phyloP scores from a whole-genome alignment of 2,329 filamentous ascomycete species.

The Clarireedia hainanense region DNA sequence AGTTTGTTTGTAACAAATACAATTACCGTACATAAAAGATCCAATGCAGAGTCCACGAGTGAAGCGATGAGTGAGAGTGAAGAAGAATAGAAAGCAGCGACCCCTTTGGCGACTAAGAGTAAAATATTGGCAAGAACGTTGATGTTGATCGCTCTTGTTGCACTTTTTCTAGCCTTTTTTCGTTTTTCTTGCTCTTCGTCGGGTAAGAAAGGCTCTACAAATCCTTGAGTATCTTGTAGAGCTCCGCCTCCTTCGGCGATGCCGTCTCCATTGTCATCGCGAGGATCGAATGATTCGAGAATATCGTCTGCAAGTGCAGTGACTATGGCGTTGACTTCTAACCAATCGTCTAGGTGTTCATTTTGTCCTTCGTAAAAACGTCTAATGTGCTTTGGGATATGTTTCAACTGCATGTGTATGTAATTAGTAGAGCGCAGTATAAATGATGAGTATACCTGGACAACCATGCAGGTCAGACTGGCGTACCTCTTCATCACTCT shows the following conservation, averaged over 20 bases:
- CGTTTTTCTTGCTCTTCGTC: slow-evolving; percentile 44
- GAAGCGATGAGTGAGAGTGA: slow-evolving; percentile 53
- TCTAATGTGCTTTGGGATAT: slow-evolving; percentile 44
- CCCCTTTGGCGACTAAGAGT: slow-evolving; percentile 44
- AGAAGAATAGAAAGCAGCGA: slow-evolving; percentile 43
- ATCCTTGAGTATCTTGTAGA: slow-evolving; percentile 39
- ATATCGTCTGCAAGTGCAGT: slow-evolving; percentile 49
- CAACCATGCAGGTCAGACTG: no score
- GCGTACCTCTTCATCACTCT: slow-evolving; percentile 16
- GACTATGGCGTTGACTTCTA: slow-evolving; percentile 51
- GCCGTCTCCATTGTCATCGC: slow-evolving; percentile 47
- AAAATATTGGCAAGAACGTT: slow-evolving; percentile 51
- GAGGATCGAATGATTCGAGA: slow-evolving; percentile 50
- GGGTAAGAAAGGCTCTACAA: slow-evolving; percentile 47
- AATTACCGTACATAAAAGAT: slow-evolving; percentile 52
- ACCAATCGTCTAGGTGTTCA: slow-evolving; percentile 45
- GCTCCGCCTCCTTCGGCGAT: slow-evolving; percentile 44
- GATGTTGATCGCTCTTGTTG: slow-evolving; percentile 50
- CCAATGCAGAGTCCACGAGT: slow-evolving; percentile 49
- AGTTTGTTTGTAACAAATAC: slow-evolving; percentile 49
- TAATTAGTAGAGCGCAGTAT: not conserved
- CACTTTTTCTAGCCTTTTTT: slow-evolving; percentile 37
- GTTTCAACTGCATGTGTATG: slow-evolving; percentile 36
- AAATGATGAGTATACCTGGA: no score
- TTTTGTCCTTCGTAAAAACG: slow-evolving; percentile 49